Evolutionary conservation across 1,284 basidiomycete species (phyloP).

Genomic region (Marasmius sp.): DNA sequence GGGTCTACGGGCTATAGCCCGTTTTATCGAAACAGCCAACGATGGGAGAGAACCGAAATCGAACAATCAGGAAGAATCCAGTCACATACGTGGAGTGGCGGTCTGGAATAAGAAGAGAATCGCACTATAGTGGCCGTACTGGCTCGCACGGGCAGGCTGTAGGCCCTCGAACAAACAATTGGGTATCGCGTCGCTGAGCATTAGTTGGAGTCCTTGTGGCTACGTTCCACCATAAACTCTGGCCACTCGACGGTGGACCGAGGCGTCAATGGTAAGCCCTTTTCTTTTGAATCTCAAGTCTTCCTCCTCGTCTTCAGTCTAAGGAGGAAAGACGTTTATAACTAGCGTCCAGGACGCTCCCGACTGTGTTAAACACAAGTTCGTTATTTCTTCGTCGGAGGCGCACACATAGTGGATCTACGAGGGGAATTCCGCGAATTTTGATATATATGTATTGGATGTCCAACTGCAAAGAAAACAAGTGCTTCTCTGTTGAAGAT

Average conservation of each 20-base stretch:
- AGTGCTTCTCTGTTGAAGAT: neutral
- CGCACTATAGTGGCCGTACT: neutral
- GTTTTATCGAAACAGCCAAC: neutral
- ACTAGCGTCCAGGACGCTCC: neutral
- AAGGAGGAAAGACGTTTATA: neutral
- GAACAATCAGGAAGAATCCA: neutral
- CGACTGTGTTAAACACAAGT: neutral
- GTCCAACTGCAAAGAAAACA: neutral
- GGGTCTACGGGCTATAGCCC: neutral
- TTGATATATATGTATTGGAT: neutral
- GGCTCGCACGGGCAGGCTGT: neutral
- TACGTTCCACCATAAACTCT: neutral
- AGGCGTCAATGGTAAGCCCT: neutral
- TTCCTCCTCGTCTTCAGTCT: neutral
- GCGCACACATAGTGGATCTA: neutral
- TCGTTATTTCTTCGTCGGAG: neutral
- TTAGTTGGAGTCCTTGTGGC: neutral
- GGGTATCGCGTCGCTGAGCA: neutral
- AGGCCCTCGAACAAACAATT: neutral
- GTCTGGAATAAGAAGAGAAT: neutral
- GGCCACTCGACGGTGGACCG: neutral
- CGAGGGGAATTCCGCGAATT: neutral
- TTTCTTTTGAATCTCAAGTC: neutral
- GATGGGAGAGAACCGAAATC: neutral
- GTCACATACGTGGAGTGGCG: neutral